phyloP scores from a whole-genome alignment of 2,329 filamentous ascomycete genomes.

The Trichoderma sp. region DNA sequence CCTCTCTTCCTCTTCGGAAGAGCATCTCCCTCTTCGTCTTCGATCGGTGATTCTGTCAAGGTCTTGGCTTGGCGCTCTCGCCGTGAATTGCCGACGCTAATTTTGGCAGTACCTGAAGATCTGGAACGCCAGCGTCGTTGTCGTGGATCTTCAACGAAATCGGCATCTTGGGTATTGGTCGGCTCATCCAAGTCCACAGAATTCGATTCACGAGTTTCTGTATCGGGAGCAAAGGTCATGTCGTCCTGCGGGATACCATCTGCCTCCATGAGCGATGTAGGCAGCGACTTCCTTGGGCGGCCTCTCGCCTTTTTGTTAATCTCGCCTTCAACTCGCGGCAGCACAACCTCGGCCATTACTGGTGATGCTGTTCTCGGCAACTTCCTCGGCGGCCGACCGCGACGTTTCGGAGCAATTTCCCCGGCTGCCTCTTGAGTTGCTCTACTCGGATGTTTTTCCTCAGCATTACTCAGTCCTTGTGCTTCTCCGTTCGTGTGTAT shows the following conservation, averaged over 20 bases:
- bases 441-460: background rate
- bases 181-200: constrained; percentile 32
- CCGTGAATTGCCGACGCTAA: constrained; percentile 31
- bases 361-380: constrained; percentile 24
- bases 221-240: constrained; percentile 21
- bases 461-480: background rate
- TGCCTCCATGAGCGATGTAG: background rate
- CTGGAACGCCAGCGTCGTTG: constrained; percentile 34
- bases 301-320: constrained; percentile 35
- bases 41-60: background rate
- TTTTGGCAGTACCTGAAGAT: constrained; percentile 36
- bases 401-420: constrained; percentile 29
- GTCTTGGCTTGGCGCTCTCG: constrained; percentile 3
- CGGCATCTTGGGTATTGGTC: constrained; percentile 13
- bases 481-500: background rate
- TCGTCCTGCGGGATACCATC: constrained; percentile 5
- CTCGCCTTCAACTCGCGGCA: background rate
- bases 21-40: background rate
- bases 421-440: background rate
- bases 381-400: constrained; percentile 42
- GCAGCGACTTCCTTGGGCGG: constrained; percentile 37
- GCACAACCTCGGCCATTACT: constrained; percentile 6
- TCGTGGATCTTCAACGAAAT: constrained; percentile 14
- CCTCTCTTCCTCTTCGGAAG: constrained; percentile 28
- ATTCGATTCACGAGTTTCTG: constrained; percentile 29